Percentiles rank a stretch among this genome's conserved stretches.
Evolutionary conservation across 108 stramenopile genomes (phyloP).

Genomic region (Craspedostauros australis): DNA sequence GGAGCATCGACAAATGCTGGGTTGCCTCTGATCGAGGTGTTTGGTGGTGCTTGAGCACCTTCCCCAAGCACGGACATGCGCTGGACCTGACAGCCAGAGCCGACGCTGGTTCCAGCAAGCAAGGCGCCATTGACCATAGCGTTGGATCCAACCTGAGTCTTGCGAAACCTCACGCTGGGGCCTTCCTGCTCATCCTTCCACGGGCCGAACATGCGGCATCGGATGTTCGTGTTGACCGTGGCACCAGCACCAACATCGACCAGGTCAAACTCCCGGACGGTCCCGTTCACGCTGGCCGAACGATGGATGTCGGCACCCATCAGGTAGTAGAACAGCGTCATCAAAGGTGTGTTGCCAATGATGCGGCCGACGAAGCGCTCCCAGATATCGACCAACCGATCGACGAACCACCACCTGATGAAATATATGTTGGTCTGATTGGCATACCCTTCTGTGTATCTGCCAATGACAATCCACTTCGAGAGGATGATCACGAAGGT

Average conservation of each 20-base stretch:
- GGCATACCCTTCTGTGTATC: conserved; percentile 1
- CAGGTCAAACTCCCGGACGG: conserved; percentile 7
- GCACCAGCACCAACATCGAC: background rate
- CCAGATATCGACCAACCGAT: too few relatives aligned
- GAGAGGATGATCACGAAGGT: background rate
- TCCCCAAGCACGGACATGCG: background rate
- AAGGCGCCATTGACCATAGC: background rate
- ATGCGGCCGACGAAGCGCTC: background rate
- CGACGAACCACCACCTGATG: conserved; percentile 3
- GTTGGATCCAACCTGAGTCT: background rate
- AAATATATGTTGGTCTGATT: background rate
- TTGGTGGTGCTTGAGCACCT: conserved; percentile 2
- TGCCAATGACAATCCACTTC: conserved; percentile 10
- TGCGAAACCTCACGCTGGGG: conserved; percentile 1
- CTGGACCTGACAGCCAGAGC: background rate
- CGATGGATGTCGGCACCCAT: conserved; percentile 2
- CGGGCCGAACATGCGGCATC: conserved; percentile 4
- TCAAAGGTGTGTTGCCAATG: conserved; percentile 3
- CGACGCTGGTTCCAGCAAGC: background rate
- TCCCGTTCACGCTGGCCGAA: background rate
- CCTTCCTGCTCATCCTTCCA: background rate
- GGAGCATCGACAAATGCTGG: too few relatives aligned
- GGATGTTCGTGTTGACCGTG: background rate
- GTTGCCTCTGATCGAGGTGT: background rate
- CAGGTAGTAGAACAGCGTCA: conserved; percentile 1